Evolutionary conservation across 2,329 filamentous ascomycete genomes (phyloP).

Genomic region (Phyllosticta paracitricarpa): DNA sequence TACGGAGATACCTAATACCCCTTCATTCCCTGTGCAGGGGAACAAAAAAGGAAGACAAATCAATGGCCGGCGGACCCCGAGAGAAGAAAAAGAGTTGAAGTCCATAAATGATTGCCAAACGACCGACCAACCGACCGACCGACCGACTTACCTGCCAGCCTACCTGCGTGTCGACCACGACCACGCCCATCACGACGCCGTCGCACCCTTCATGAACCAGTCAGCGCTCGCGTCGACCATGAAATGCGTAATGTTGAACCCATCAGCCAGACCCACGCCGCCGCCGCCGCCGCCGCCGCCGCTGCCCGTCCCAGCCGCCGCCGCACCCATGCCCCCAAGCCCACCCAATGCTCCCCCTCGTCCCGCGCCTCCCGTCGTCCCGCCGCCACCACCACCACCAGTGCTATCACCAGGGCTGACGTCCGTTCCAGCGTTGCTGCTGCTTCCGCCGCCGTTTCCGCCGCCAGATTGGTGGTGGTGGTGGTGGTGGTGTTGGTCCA

Average conservation of each 20-base stretch:
- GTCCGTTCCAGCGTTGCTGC: background rate
- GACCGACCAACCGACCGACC: no score
- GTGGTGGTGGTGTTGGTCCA: background rate
- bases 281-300: background rate
- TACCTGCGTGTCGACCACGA: no score
- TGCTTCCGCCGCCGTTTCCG: conserved; percentile 4
- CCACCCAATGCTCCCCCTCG: background rate
- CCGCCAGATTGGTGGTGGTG: background rate
- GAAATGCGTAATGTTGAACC: conserved; percentile 67
- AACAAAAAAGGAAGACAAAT: no score
- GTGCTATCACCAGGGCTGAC: background rate
- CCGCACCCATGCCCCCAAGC: background rate
- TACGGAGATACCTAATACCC: no score
- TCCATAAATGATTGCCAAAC: no score
- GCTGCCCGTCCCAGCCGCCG: background rate
- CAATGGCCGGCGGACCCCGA: no score
- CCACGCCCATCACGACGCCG: background rate
- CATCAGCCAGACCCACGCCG: conserved; percentile 3
- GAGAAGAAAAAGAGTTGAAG: no score
- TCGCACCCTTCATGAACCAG: conserved; percentile 53
- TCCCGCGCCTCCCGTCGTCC: conserved; percentile 1
- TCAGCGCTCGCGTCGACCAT: conserved; percentile 65
- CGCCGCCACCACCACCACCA: background rate
- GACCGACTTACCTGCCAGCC: no score
- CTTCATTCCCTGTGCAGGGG: no score